Base-by-base conservation (phyloP, 2,329 filamentous ascomycete species). In the Alternaria rosae region DNA sequence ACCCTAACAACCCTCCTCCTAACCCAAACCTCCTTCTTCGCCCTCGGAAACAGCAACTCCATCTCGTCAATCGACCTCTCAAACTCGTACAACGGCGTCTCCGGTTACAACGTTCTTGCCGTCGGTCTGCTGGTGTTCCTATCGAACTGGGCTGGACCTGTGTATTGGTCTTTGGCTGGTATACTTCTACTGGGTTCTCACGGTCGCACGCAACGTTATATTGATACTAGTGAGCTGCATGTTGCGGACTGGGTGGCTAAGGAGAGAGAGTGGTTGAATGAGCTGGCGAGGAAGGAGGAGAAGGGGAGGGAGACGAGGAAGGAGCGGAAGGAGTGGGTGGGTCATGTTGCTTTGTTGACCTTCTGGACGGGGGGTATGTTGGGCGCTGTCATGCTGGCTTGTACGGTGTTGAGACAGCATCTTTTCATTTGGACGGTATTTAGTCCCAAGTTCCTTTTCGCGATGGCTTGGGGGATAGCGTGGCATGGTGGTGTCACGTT, bases 391-490 rank as follows among this genome's bases (percentile, higher is more conserved):
- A 98, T 98, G 94, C 88, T 86, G 13, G 93, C 94, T 15, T 99
- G 95, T 78, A 93, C 91, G 50, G 84, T 87, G 8, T 79, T 99
- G 75, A 85, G 94, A 68, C 93, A 92, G 28, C 95, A 99, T 83
- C 79, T 99, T 60, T 99, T 99, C 77, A 94, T 99, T 64, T 99
- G 95, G 95, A 98, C 94, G 1, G 95, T 99, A 11, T 99, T 99
- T 79, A 97, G 92, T 67, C 95, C 95, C 0, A 99, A 98, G 79
- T 98, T 94, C 78, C 81, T 99, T 68, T 99, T 97, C 78, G 92
- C 89, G 66, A 91, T 95, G 84, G 93, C 91, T 13, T 99, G 95
- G 96, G 89, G 87, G 65, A 75, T 94, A 47, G 92, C 88, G 8
- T 92, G 94, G 82, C 94, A 99, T 86, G 76, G 94, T 63, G 76